Percentiles rank a stretch among this genome's conserved stretches.
Evolutionary conservation across 108 stramenopile species (phyloP).

Genomic region (Cyclotella cryptica): DNA sequence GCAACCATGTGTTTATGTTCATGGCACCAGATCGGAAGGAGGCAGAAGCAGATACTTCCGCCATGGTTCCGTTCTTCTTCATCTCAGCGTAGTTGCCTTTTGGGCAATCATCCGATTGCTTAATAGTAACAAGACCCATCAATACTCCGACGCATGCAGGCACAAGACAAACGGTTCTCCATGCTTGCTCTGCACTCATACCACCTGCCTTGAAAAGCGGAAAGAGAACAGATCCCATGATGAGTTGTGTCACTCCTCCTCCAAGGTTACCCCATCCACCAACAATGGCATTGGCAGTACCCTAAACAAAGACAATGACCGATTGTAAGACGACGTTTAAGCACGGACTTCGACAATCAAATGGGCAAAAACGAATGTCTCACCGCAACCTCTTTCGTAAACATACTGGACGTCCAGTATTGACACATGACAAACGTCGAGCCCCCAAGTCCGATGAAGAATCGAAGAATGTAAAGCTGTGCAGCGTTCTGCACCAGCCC

Average conservation of each 20-base stretch:
- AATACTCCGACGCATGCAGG: constrained; percentile 73
- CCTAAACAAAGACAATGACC: constrained; percentile 17
- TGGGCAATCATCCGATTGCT: constrained; percentile 80
- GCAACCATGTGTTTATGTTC: constrained; percentile 88
- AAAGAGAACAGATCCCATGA: constrained; percentile 74
- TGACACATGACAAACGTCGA: constrained; percentile 89
- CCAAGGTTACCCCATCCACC: constrained; percentile 84
- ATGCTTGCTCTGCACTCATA: constrained; percentile 65
- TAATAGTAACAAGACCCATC: constrained; percentile 54
- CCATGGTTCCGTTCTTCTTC: constrained; percentile 78
- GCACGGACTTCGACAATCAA: neutral
- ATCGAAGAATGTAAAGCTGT: constrained; percentile 64
- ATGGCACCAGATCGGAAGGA: constrained; percentile 74
- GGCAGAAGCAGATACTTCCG: constrained; percentile 70
- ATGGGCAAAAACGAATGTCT: neutral
- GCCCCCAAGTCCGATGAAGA: constrained; percentile 87
- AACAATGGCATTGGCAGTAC: constrained; percentile 84
- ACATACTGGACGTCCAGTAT: constrained; percentile 87
- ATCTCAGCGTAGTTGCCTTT: constrained; percentile 86
- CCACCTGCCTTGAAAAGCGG: constrained; percentile 68
- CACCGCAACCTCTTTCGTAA: constrained; percentile 75
- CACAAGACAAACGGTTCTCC: constrained; percentile 78
- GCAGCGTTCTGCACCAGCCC: constrained; percentile 72
- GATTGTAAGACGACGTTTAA: neutral
- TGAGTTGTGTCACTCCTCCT: constrained; percentile 83